A percentile compares a stretch with the other conserved stretches of the same genome.
Evolutionary conservation across 495 filamentous ascomycete genomes (phyloP).

Genomic region (Penicillium longicatenatum): DNA sequence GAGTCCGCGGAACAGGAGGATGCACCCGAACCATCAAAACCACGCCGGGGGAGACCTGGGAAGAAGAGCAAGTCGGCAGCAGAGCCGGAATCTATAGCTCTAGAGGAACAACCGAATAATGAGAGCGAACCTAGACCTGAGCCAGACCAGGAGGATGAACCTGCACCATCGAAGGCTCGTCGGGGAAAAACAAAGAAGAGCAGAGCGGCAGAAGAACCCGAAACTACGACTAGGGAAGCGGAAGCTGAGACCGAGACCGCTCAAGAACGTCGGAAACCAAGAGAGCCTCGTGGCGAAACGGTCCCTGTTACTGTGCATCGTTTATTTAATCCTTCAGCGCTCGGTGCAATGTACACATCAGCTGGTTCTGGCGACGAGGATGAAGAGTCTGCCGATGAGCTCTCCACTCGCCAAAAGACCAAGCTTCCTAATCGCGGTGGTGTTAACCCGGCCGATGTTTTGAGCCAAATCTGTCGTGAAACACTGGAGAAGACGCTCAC

Average conservation of each 20-base stretch:
- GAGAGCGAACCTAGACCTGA: background rate
- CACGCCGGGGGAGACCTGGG: background rate
- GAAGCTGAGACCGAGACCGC: constrained; percentile 16
- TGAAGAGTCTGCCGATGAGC: constrained; percentile 40
- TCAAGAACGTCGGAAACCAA: constrained; percentile 24
- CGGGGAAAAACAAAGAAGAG: background rate
- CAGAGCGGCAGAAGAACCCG: background rate
- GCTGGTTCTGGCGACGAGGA: constrained; percentile 32
- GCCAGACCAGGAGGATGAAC: background rate
- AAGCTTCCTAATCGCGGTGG: constrained; percentile 57
- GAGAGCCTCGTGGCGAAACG: constrained; percentile 43
- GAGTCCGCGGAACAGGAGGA: constrained; percentile 13
- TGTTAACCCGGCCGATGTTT: constrained; percentile 69
- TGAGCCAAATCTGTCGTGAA: constrained; percentile 70
- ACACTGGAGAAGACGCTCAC: constrained; percentile 56
- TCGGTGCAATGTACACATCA: constrained; percentile 22
- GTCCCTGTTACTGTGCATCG: constrained; percentile 50
- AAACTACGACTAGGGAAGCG: constrained; percentile 21
- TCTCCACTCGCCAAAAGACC: constrained; percentile 30
- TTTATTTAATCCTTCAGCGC: constrained; percentile 37
- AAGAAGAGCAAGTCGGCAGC: background rate
- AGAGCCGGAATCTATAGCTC: background rate
- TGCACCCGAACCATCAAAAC: constrained; percentile 1
- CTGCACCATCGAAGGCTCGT: background rate
- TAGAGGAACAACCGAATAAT: background rate